Evolutionary conservation across 73 alveolate species (phyloP).

Genomic region (Paramecium caudatum): DNA sequence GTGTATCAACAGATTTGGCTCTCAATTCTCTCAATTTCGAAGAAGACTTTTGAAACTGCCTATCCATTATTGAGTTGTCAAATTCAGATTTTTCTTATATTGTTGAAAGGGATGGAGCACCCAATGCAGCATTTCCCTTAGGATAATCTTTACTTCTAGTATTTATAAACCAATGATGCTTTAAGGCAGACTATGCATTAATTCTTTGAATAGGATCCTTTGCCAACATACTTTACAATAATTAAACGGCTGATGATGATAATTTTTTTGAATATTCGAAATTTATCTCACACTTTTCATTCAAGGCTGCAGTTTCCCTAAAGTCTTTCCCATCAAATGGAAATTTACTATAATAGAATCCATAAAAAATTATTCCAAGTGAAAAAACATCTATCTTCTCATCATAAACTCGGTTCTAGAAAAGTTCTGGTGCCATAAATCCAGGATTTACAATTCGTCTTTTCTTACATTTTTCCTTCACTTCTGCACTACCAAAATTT

Average conservation of each 20-base stretch:
- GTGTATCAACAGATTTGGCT: conserved; percentile 42
- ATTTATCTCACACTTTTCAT: conserved; percentile 71
- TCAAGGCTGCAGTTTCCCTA: conserved; percentile 47
- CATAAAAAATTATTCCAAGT: conserved; percentile 70
- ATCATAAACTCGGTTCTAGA: conserved; percentile 62
- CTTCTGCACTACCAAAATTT: conserved; percentile 52
- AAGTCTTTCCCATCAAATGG: conserved; percentile 76
- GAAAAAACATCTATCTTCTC: conserved; percentile 74
- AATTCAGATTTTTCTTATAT: conserved; percentile 60
- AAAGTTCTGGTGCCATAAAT: conserved; percentile 73
- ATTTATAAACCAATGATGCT: conserved; percentile 67
- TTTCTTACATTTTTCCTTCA: not conserved
- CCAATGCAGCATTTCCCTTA: not conserved
- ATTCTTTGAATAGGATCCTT: conserved; percentile 28
- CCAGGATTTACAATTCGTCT: conserved; percentile 52
- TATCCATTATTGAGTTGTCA: conserved; percentile 8
- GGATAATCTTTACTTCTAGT: conserved; percentile 13
- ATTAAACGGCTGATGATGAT: conserved; percentile 24
- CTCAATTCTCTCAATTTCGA: conserved; percentile 15
- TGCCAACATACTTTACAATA: conserved; percentile 9
- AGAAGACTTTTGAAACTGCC: not conserved
- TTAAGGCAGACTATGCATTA: not conserved
- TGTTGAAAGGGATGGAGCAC: conserved; percentile 51
- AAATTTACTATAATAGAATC: conserved; percentile 42
- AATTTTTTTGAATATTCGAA: conserved; percentile 37